Evolutionary conservation across 768 basidiomycete genomes (phyloP), one percentile per base, ranked within the genome.

Genomic region (Rhizopogon vesiculosus): DNA sequence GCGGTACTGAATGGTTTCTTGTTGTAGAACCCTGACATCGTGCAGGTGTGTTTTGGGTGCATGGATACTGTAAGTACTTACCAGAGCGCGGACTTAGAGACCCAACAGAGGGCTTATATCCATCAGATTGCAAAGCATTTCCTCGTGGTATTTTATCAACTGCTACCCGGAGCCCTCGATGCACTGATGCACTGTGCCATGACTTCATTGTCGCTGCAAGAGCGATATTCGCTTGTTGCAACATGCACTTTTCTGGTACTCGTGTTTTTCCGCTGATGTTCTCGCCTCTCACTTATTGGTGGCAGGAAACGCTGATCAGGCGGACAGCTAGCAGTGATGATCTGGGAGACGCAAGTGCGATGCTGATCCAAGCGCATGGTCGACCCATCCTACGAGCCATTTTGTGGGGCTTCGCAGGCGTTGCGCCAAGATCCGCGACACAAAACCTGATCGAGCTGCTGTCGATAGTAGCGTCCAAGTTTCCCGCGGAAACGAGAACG

Each of bases 371-470:
- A 22, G 62, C 67, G 35, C 82, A 84, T 49, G 91, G 90, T n/a
- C 79, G 76, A 29, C 62, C 77, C 16, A 81, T 95, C 55, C 82
- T 94, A 70, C 79, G 81, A 15, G 88, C 88, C 0, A 71, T 94
- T 3, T 68, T 98, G 18, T 77, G 78, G 49, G 93, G 90, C 18
- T 91, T 96, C 53, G 94, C 91, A 0, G 86, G 89, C 12, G 80
- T 87, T 3, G 88, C 93, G 2, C 95, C 95, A 0, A 76, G 93
- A 54, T 91, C 91, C 22, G 86, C 83, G 16, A 85, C 87, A 4
- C 86, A 82, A 18, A 96, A 96, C 66, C 76, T 97, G 28, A 87
- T 91, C 3, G 93, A 96, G 61, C 70, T 97, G 31, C 72, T 98
- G 28, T 83, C 84, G 3, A 82, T 79, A 41, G 67, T 96, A 7